Evolutionary conservation across 352 stramenopile genomes (phyloP), one percentile per base, ranked within the genome.

Genomic region (Globisporangium middletonii): DNA sequence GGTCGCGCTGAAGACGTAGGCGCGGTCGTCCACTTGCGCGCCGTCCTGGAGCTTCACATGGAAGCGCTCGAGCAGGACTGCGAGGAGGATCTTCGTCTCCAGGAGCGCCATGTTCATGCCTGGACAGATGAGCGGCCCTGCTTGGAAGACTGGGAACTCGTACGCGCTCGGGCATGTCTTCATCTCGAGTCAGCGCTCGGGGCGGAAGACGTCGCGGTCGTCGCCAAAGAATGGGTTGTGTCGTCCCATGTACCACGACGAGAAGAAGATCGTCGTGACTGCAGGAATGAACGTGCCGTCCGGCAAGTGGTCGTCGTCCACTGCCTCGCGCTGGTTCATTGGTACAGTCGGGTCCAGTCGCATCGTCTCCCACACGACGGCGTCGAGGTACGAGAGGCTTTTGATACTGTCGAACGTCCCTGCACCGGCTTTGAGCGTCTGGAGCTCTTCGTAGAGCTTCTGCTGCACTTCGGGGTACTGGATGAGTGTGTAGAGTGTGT

Each of bases 231-330:
- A 23, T 12, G 59, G 45, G 12, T 69, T 63, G 41, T 82, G 63
- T 46, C 83, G 77, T 0, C 83, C 84, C 82, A 94, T 94, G 48
- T 65, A 81, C 69, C 80, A 95, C 28, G 83, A 80, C 50, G 72
- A 79, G 64, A 89, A 94, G 37, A 83, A 69, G 15, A 92, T 42
- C 13, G 83, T 75, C 2, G 71, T 72, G 19, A 83, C 85, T 18
- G 75, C 74, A 18, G 74, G 75, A 0, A 95, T 19, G 16, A 56
- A 62, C 35, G 56, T 62, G 15, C 55, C 55, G 15, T 62, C 55
- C n/a, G 55, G 55, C 9, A 62, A 38, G 12, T 28, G 27, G 41
- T 62, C 55, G 47, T 62, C 55, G 8, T 55, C 27, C 15, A 37
- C 55, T 0, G 47, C 55, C n/a, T 44, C 33, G 23, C 90, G 91